These are phyloP conservation scores for Gossypium aridum DNA, from an alignment of 441 rosid genomes.

Conservation along the genomic window DNA sequence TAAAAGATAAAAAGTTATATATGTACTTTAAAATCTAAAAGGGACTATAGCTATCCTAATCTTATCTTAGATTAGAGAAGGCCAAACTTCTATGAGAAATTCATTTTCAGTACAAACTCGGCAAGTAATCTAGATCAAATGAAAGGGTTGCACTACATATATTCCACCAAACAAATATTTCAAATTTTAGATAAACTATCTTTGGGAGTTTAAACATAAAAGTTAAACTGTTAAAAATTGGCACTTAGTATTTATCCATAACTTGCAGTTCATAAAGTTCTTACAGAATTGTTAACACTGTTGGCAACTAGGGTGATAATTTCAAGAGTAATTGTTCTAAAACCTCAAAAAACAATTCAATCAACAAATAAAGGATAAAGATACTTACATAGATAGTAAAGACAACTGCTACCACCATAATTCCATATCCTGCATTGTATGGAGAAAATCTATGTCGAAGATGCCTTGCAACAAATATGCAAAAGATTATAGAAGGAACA, in stretches of 20 bases:
- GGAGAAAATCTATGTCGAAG: slow-evolving; percentile 74
- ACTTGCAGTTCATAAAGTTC: background rate
- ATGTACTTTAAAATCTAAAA: background rate
- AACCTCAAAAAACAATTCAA: slow-evolving; percentile 7
- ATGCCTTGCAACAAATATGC: slow-evolving; percentile 80
- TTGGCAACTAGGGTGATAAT: background rate
- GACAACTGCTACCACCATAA: slow-evolving; percentile 63
- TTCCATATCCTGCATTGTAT: slow-evolving; percentile 60
- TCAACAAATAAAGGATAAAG: slow-evolving; percentile 1
- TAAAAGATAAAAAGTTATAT: background rate
- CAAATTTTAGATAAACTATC: background rate
- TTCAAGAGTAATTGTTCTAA: slow-evolving; percentile 7
- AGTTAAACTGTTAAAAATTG: background rate
- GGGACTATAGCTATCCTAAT: background rate
- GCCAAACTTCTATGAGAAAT: background rate
- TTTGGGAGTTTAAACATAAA: background rate
- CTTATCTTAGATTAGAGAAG: background rate
- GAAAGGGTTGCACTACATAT: background rate
- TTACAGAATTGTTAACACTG: background rate
- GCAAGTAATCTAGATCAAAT: background rate
- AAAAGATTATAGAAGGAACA: slow-evolving; percentile 67
- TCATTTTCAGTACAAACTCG: background rate
- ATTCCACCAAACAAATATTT: background rate
- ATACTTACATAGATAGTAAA: slow-evolving; percentile 68
- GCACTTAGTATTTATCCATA: background rate